Conservation (phyloP, 2,329 filamentous ascomycete genomes). For the Aspergillus sp. region DNA sequence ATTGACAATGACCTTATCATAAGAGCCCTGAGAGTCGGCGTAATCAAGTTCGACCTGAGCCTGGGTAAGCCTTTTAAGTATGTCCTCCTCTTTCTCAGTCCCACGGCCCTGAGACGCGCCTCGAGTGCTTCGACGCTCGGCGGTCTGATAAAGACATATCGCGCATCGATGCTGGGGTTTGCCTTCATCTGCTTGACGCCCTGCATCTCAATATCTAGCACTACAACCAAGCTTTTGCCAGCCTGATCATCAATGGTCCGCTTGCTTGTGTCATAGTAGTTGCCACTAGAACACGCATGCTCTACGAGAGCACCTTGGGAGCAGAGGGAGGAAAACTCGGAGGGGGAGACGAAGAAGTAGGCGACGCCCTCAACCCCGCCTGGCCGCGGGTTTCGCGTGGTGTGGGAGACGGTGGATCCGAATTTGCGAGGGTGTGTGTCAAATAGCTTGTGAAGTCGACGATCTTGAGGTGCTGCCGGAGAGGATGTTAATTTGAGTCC, state of each 20-base stretch:
- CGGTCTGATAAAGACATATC: constrained; percentile 78
- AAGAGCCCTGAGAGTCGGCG: constrained; percentile 60
- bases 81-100: constrained; percentile 68
- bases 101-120: constrained; percentile 65
- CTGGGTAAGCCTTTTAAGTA: constrained; percentile 65
- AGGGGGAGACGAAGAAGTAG: constrained; percentile 70
- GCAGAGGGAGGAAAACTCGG: constrained; percentile 63
- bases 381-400: constrained; percentile 69
- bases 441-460: constrained; percentile 26
- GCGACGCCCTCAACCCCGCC: constrained; percentile 70
- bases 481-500: constrained; percentile 1
- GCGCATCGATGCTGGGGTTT: constrained; percentile 62
- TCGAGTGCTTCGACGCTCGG: constrained; percentile 71
- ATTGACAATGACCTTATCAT: constrained; percentile 62
- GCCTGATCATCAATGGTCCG: constrained; percentile 17
- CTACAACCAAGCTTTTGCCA: constrained; percentile 55
- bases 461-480: constrained; percentile 7
- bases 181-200: constrained; percentile 85
- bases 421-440: constrained; percentile 29
- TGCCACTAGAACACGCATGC: constrained; percentile 74
- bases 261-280: constrained; percentile 78
- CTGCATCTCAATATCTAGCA: constrained; percentile 88
- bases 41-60: constrained; percentile 70
- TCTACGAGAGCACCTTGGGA: constrained; percentile 70
- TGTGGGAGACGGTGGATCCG: constrained; percentile 45